Conservation (phyloP, 2,329 filamentous ascomycete genomes). For the Microcera coccophila region DNA sequence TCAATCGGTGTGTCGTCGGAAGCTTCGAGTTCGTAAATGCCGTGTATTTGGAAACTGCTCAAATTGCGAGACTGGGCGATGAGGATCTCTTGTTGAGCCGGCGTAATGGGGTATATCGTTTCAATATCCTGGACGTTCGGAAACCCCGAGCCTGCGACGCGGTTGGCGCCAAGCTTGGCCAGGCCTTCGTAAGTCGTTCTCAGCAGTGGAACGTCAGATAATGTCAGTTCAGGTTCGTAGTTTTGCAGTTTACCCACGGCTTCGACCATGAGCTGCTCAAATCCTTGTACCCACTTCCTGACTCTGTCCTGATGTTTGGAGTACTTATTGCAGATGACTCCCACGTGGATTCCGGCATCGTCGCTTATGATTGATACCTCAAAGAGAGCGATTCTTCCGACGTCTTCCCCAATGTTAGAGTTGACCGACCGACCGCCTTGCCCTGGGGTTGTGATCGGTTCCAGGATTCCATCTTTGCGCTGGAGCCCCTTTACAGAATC, state of each 20-base stretch:
- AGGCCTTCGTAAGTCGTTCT: slow-evolving; percentile 46
- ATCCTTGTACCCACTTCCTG: slow-evolving; percentile 44
- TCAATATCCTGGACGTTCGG: slow-evolving; percentile 44
- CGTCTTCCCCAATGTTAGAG: slow-evolving; percentile 42
- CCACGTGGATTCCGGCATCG: slow-evolving; percentile 40
- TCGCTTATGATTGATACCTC: slow-evolving; percentile 48
- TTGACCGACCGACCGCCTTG: slow-evolving; percentile 35
- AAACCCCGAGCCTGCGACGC: slow-evolving; percentile 39
- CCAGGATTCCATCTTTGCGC: slow-evolving; percentile 46
- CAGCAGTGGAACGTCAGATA: slow-evolving; percentile 47
- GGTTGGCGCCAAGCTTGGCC: slow-evolving; percentile 40
- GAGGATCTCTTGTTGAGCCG: slow-evolving; percentile 48
- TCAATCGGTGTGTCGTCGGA: slow-evolving; percentile 38
- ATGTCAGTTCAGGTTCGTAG: slow-evolving; percentile 45
- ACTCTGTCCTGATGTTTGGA: slow-evolving; percentile 43
- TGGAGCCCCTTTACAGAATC: slow-evolving; percentile 49
- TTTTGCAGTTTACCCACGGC: slow-evolving; percentile 40
- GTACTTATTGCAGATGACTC: slow-evolving; percentile 42
- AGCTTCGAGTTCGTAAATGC: slow-evolving; percentile 46
- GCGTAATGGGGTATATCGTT: slow-evolving; percentile 46
- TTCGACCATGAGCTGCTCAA: slow-evolving; percentile 44
- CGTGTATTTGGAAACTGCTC: slow-evolving; percentile 42
- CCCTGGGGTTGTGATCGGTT: slow-evolving; percentile 42
- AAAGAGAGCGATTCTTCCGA: slow-evolving; percentile 49
- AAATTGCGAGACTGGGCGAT: slow-evolving; percentile 41